These are phyloP conservation scores for Lathyrus sativus DNA, from an alignment of 306 rosid genomes.

Conservation along the genomic window DNA sequence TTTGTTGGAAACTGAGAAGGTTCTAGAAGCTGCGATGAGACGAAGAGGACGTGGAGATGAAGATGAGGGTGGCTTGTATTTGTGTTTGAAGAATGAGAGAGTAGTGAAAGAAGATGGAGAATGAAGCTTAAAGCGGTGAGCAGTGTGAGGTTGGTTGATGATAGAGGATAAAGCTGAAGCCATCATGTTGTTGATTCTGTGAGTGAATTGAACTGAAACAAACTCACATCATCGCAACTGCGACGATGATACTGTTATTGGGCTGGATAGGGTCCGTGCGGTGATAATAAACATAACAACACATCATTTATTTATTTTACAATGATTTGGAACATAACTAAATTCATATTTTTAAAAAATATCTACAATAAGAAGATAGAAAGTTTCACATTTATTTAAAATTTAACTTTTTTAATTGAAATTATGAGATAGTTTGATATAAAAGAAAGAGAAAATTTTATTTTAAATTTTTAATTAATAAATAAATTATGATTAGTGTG, in stretches of 20 bases:
- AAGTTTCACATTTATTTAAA: no score
- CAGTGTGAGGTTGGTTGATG: conserved; percentile 54
- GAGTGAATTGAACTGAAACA: conserved; percentile 3
- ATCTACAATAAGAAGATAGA: no score
- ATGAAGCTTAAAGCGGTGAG: conserved; percentile 52
- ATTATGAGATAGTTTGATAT: no score
- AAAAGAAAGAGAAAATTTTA: no score
- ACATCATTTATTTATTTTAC: no score
- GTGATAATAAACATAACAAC: not conserved
- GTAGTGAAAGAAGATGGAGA: conserved; percentile 40
- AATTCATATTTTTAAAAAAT: no score
- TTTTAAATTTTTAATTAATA: no score
- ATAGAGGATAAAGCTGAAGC: conserved; percentile 65
- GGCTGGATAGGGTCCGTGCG: conserved; percentile 44
- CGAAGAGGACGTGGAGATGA: conserved; percentile 34
- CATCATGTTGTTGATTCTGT: conserved; percentile 15
- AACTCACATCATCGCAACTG: not conserved
- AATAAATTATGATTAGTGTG: no score
- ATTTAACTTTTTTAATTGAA: no score
- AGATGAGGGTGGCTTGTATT: conserved; percentile 12
- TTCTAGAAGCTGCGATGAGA: conserved; percentile 34
- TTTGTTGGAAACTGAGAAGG: conserved; percentile 47
- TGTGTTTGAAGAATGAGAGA: conserved; percentile 39
- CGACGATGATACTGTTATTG: not conserved
- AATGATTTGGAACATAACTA: no score